Base-by-base conservation (phyloP, 2,329 filamentous ascomycete genomes). In the Hypoxylon sp. region DNA sequence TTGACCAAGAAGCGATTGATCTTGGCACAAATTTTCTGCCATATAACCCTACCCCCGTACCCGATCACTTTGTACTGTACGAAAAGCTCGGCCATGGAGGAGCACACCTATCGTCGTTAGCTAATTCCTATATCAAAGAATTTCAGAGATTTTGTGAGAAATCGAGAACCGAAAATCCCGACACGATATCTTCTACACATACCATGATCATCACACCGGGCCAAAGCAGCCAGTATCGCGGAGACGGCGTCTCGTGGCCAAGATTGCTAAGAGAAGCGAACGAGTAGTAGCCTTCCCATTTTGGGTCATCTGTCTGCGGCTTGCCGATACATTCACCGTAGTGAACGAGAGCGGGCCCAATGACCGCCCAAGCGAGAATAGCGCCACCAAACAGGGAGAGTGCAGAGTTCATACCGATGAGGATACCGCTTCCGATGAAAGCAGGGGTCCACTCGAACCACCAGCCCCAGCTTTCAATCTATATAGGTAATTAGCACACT, bases 381-480 rank as follows among this genome's bases (percentile, higher is more conserved):
- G 82, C 83, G 29, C 87, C 87, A 27, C 72, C 78, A 55, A 88
- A 85, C 79, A 88, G 84, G 41, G 86, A 88, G 67, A 87, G 78
- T 41, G 85, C 83, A 30, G 85, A 82, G 75, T 89, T 88, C 67
- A 88, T 78, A 61, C 86, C 86, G 68, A 87, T 85, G 43, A 88
- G 81, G 77, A 88, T 86, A 45, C 85, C 85, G 43, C 81, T 83
- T 16, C 86, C 86, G 60, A 88, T 86, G 75, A 88, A 88, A 45
- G 85, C 85, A 0, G 85, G 85, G 1, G 85, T 88, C 78, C 80
- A 86, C 70, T 88, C 85, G 55, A 87, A 78, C 69, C 81, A 79
- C 86, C 85, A 88, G 51, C 84, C 84, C 85, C 85, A 88, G 66
- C 82, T 86, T 77, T 88, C 86, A 12, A 85, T 81, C n/a, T n/a